phyloP scores from a whole-genome alignment of 2,329 filamentous ascomycete genomes.

The Penicillium sp. region DNA sequence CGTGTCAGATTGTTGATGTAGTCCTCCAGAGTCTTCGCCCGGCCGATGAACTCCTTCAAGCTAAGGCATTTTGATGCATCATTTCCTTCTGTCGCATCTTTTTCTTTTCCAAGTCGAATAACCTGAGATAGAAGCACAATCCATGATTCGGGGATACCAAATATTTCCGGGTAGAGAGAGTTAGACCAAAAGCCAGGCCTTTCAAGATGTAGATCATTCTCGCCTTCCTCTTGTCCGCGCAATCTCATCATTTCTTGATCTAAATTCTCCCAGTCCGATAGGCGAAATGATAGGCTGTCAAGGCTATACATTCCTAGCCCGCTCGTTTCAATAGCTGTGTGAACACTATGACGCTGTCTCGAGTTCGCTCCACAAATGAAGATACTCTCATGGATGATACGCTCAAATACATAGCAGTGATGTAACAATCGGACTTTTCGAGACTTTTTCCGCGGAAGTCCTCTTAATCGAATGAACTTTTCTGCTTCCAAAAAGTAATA shows the following conservation, averaged over 20 bases:
- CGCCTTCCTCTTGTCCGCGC: constrained; percentile 41
- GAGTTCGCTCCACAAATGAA: constrained; percentile 20
- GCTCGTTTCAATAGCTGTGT: constrained; percentile 33
- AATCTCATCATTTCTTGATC: constrained; percentile 32
- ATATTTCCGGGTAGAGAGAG: constrained; percentile 48
- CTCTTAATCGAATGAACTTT: constrained; percentile 43
- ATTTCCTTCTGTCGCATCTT: constrained; percentile 30
- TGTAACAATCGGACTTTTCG: constrained; percentile 46
- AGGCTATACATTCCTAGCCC: constrained; percentile 18
- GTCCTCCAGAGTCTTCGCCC: constrained; percentile 35
- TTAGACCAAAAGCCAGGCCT: constrained; percentile 40
- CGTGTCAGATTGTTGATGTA: constrained; percentile 21
- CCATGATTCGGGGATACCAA: constrained; percentile 45
- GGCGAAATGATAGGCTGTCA: constrained; percentile 30
- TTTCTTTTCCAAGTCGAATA: constrained; percentile 46
- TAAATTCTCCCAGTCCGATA: constrained; percentile 31
- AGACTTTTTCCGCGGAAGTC: constrained; percentile 41
- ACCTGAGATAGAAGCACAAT: constrained; percentile 44
- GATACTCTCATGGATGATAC: constrained; percentile 47
- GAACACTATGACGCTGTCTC: constrained; percentile 12
- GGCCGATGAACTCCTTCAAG: constrained; percentile 32
- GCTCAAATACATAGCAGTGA: constrained; percentile 49
- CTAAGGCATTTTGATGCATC: constrained; percentile 8
- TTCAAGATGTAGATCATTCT: constrained; percentile 47
- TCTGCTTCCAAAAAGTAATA: constrained; percentile 46